These are phyloP conservation scores for Yarrowia keelungensis DNA, from an alignment of 805 yeast genomes.

Conservation along the genomic window DNA sequence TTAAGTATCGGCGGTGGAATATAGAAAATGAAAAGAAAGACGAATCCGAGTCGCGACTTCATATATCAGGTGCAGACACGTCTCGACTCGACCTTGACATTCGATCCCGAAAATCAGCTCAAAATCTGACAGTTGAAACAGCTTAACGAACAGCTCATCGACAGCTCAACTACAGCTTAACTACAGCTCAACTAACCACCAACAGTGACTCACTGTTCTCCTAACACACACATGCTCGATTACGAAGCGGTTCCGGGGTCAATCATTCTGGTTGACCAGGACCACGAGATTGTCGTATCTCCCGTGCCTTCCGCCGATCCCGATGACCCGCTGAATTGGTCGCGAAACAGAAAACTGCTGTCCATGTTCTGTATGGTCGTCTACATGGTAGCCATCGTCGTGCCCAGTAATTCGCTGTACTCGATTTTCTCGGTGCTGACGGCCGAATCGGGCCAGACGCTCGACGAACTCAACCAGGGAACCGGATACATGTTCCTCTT, in stretches of 20 bases:
- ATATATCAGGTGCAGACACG: not conserved
- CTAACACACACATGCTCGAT: constrained; percentile 6
- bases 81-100: not conserved
- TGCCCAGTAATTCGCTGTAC: constrained; percentile 54
- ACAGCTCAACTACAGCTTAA: no score
- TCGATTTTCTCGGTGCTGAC: constrained; percentile 54
- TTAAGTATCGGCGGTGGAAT: not conserved
- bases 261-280: constrained; percentile 42
- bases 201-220: no score
- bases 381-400: constrained; percentile 57
- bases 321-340: constrained; percentile 75
- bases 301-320: constrained; percentile 75
- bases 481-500: constrained; percentile 61
- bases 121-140: not conserved
- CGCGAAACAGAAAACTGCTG: constrained; percentile 56
- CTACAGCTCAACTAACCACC: no score
- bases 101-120: no score
- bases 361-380: constrained; percentile 52
- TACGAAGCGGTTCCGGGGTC: constrained; percentile 44
- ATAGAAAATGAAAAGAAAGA: not conserved
- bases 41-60: not conserved
- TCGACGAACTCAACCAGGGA: constrained; percentile 55
- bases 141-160: no score
- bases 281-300: constrained; percentile 52
- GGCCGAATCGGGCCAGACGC: constrained; percentile 51